Conservation (phyloP, 345 rosid species). For the Eutrema japonicum region DNA sequence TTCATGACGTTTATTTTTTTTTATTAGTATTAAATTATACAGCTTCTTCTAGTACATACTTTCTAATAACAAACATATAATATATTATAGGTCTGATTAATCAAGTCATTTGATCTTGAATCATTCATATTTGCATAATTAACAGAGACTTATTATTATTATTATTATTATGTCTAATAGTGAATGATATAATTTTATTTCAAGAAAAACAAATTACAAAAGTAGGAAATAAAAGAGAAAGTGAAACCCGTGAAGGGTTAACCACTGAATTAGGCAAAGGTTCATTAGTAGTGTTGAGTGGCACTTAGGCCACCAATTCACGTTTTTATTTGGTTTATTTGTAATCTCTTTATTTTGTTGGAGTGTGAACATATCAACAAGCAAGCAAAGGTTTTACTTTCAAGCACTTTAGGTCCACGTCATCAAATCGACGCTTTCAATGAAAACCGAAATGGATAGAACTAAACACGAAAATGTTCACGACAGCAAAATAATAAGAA, state of each 20-base stretch:
- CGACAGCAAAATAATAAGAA: constrained; percentile 33
- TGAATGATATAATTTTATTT: constrained; percentile 16
- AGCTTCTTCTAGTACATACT: constrained; percentile 40
- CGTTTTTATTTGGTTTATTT: constrained; percentile 22
- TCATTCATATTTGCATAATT: constrained; percentile 32
- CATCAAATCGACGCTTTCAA: constrained; percentile 39
- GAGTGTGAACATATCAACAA: constrained; percentile 42
- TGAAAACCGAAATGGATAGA: constrained; percentile 27
- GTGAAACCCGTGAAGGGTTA: constrained; percentile 55
- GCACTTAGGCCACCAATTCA: constrained; percentile 44
- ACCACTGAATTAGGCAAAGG: constrained; percentile 46
- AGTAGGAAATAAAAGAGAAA: constrained; percentile 31
- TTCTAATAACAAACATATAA: constrained; percentile 26
- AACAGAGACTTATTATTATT: not conserved
- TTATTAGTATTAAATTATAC: constrained; percentile 30
- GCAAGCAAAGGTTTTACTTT: constrained; percentile 49
- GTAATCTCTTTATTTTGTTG: not conserved
- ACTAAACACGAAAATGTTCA: constrained; percentile 40
- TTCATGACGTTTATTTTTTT: constrained; percentile 35
- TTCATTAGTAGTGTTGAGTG: constrained; percentile 50
- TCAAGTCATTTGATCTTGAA: constrained; percentile 33
- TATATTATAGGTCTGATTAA: constrained; percentile 21
- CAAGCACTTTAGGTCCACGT: constrained; percentile 41
- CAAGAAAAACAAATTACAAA: constrained; percentile 11
- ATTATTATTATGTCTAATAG: not conserved